Evolutionary conservation across 345 rosid species (phyloP), one percentile per base, ranked within the genome.

Genomic region (Adansonia digitata): DNA sequence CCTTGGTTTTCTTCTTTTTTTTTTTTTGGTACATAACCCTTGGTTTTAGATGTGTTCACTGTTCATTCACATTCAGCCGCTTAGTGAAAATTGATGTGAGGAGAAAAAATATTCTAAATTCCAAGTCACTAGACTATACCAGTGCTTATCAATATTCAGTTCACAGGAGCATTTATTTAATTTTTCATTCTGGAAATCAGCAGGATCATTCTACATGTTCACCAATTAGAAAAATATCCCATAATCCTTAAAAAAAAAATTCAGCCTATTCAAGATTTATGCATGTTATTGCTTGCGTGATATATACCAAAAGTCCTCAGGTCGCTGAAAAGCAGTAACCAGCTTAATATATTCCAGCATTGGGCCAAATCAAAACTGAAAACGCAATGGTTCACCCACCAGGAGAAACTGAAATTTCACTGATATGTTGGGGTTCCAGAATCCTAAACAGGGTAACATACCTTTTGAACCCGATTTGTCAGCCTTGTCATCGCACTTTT

Each of bases 401-500:
- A 48, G 22, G 2, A n/a, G 26, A 48, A 69, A 31, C 15, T 2
- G 40, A 69, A 69, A n/a, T 69, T 69, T 29, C 56, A 67, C 22
- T 37, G 17, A 37, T 15, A 27, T 68, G 40, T 27, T 46, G 1
- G 27, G 15, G 8, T 56, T 57, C 15, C 2, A 40, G 66, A 57
- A 53, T 40, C 31, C 18, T 57, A 42, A 14, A 39, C 78, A 77
- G 14, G 42, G 62, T 15, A n/a, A 43, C 72, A 40, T 79, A 86
- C 91, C 84, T 86, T 85, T 75, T 85, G 90, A 72, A 88, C 90
- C 48, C 87, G 83, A 67, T 76, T 81, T 65, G 85, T 82, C 79
- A 88, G 77, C 74, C 88, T 83, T 62, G 90, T 86, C 88, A 88
- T 88, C 2, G 87, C 83, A 75, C 90, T 83, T 77, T 86, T 88